Percentiles rank a stretch among this genome's conserved stretches.
Conservation (phyloP, 306 rosid genomes). For the Cicer judaicum region DNA sequence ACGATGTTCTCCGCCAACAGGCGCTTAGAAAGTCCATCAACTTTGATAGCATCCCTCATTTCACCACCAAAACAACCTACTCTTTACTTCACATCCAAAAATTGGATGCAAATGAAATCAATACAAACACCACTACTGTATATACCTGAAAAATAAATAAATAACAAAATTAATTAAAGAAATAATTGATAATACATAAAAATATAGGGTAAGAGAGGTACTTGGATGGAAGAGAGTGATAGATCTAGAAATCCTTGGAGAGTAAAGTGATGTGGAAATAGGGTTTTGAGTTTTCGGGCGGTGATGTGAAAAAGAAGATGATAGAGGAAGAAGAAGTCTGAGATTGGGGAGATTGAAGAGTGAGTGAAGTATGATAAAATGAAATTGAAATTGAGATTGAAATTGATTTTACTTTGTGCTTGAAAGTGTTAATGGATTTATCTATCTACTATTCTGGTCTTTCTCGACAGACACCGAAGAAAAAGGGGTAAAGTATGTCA, state of each 20-base stretch:
- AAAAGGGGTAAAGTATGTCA: conserved; percentile 31
- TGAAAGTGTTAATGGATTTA: no score
- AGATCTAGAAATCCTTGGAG: no score
- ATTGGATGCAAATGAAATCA: conserved; percentile 55
- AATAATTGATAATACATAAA: neutral
- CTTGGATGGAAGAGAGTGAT: no score
- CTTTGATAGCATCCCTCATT: conserved; percentile 98
- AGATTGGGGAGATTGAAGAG: no score
- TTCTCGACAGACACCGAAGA: conserved; percentile 40
- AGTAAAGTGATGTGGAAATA: no score
- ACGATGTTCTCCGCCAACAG: conserved; percentile 77
- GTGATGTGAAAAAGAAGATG: no score
- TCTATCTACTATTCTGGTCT: conserved; percentile 22
- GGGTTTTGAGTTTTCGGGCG: no score
- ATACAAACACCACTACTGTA: neutral
- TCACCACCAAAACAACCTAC: conserved; percentile 74
- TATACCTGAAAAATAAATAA: neutral
- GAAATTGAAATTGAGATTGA: no score
- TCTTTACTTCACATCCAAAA: conserved; percentile 68
- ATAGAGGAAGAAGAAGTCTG: no score
- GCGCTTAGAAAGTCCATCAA: conserved; percentile 84
- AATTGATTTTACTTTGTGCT: no score
- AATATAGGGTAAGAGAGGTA: no score
- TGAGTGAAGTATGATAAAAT: no score
- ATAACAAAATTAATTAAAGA: neutral